Evolutionary conservation across 305 asterid genomes (phyloP).

Genomic region (Rubia tinctorum): DNA sequence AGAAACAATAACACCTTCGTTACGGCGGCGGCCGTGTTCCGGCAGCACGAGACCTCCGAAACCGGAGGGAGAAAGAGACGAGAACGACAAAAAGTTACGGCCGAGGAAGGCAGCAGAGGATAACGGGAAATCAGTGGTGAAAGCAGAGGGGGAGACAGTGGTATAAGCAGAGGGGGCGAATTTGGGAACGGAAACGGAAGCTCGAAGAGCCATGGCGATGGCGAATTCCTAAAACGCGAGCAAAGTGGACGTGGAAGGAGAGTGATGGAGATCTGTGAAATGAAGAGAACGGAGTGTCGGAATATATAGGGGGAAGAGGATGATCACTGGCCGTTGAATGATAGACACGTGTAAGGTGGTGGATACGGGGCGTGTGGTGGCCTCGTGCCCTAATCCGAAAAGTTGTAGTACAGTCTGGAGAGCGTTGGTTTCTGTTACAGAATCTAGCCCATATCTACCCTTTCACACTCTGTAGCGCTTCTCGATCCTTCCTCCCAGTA

Average conservation of each 20-base stretch:
- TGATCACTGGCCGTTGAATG: background rate
- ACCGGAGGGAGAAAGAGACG: conserved; percentile 14
- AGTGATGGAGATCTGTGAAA: background rate
- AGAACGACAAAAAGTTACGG: conserved; percentile 13
- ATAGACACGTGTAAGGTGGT: background rate
- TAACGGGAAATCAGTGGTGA: background rate
- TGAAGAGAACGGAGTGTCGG: background rate
- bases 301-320: background rate
- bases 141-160: no score
- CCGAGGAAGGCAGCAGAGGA: conserved; percentile 17
- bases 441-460: background rate
- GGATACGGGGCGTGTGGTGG: background rate
- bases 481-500: background rate
- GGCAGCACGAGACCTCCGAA: conserved; percentile 28
- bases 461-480: background rate
- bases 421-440: background rate
- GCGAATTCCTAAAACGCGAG: background rate
- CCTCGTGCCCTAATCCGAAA: background rate
- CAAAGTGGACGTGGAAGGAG: background rate
- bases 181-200: conserved; percentile 18
- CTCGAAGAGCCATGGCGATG: background rate
- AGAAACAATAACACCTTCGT: conserved; percentile 24
- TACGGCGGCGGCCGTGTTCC: conserved; percentile 23
- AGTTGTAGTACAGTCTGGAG: background rate
- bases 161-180: background rate